Conservation (phyloP, 352 stramenopile species). For the Globisporangium ultimum region DNA sequence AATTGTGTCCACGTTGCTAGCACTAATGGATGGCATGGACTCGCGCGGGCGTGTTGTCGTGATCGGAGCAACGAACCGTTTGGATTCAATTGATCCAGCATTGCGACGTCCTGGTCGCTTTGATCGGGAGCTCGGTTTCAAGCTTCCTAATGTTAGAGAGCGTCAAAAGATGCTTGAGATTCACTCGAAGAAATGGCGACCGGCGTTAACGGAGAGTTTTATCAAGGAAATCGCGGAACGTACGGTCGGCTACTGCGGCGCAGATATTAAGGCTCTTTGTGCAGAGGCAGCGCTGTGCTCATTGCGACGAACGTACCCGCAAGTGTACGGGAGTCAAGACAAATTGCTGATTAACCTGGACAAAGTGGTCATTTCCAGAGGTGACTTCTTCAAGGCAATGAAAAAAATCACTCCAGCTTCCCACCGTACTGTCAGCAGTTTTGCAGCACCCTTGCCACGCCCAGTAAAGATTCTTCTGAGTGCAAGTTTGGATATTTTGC, state of each 20-base stretch:
- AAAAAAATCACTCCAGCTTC: constrained; percentile 85
- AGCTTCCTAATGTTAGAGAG: constrained; percentile 78
- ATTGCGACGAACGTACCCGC: constrained; percentile 80
- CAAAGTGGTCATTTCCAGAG: constrained; percentile 67
- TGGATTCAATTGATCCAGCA: constrained; percentile 94
- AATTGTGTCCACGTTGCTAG: constrained; percentile 91
- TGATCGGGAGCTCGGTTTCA: constrained; percentile 90
- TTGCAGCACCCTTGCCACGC: constrained; percentile 70
- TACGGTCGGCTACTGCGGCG: constrained; percentile 89
- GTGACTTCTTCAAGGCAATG: constrained; percentile 66
- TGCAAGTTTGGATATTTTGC: constrained; percentile 28
- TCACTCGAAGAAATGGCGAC: constrained; percentile 87
- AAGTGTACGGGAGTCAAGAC: constrained; percentile 81
- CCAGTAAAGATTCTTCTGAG: constrained; percentile 46
- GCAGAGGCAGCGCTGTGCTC: constrained; percentile 87
- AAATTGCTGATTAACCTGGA: constrained; percentile 77
- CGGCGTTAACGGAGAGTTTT: constrained; percentile 52
- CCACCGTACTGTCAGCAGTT: constrained; percentile 61
- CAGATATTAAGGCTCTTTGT: constrained; percentile 91
- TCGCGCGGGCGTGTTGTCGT: constrained; percentile 92
- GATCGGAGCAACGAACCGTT: constrained; percentile 98
- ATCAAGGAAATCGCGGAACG: constrained; percentile 75
- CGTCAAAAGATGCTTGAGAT: constrained; percentile 87
- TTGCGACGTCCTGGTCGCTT: constrained; percentile 93
- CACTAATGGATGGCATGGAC: constrained; percentile 91